Conservation (phyloP, 2,329 filamentous ascomycete species). For the Blastomyces silverae region DNA sequence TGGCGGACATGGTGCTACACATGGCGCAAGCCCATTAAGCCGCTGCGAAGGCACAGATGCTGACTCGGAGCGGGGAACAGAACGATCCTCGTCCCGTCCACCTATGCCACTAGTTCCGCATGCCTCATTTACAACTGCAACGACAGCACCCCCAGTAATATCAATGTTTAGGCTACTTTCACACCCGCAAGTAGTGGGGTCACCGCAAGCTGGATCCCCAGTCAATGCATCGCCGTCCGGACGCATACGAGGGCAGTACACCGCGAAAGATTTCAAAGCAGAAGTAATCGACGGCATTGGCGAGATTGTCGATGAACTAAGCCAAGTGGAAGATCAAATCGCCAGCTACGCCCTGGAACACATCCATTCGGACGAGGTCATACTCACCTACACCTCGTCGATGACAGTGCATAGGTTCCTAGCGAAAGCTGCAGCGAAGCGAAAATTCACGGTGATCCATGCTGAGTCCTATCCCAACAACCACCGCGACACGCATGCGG, state of each 20-base stretch:
- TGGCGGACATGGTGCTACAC: background rate
- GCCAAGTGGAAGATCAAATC: constrained; percentile 88
- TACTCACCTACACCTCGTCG: constrained; percentile 82
- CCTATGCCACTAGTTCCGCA: constrained; percentile 42
- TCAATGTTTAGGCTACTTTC: constrained; percentile 87
- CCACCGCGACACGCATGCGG: constrained; percentile 56
- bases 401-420: constrained; percentile 85
- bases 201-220: constrained; percentile 37
- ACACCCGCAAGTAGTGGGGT: constrained; percentile 48
- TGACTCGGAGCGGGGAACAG: constrained; percentile 18
- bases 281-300: constrained; percentile 92
- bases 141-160: constrained; percentile 49
- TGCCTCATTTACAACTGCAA: constrained; percentile 23
- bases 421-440: constrained; percentile 75
- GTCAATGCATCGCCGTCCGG: constrained; percentile 34
- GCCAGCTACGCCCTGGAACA: constrained; percentile 81
- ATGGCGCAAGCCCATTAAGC: constrained; percentile 3
- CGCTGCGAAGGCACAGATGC: background rate
- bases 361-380: constrained; percentile 87
- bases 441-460: constrained; percentile 85
- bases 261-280: constrained; percentile 65
- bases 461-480: constrained; percentile 67
- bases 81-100: constrained; percentile 46
- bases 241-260: constrained; percentile 27
- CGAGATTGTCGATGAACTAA: constrained; percentile 92